phyloP scores from a whole-genome alignment of 2,329 filamentous ascomycete genomes.

The Aspergillus texensis region DNA sequence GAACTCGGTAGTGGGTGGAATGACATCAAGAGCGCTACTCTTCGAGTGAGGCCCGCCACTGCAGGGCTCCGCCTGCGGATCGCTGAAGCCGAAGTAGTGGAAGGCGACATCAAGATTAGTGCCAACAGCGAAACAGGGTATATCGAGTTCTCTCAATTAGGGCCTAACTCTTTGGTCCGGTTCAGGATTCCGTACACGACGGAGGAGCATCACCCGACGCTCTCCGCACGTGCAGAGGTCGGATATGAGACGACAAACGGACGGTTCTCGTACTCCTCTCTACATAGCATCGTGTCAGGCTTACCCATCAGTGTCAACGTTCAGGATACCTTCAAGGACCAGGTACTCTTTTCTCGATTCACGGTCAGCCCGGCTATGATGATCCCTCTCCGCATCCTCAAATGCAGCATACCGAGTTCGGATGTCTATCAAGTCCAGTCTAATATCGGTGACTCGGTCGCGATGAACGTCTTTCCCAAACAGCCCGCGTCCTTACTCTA shows the following conservation, averaged over 20 bases:
- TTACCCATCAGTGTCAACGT: conserved; percentile 93
- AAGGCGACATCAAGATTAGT: conserved; percentile 45
- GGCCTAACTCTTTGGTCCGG: conserved; percentile 33
- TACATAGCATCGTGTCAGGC: conserved; percentile 68
- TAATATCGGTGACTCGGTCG: conserved; percentile 45
- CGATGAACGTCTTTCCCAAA: conserved; percentile 71
- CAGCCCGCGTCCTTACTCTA: conserved; percentile 82
- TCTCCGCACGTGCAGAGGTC: conserved; percentile 76
- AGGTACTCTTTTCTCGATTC: conserved; percentile 82
- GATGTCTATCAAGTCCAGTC: conserved; percentile 62
- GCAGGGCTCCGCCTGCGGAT: conserved; percentile 62
- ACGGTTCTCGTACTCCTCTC: conserved; percentile 65
- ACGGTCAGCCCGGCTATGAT: conserved; percentile 80
- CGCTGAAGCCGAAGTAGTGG: conserved; percentile 50
- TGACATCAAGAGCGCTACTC: conserved; percentile 51
- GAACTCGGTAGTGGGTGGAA: conserved; percentile 76
- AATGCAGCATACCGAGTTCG: conserved; percentile 70
- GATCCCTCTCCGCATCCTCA: conserved; percentile 73
- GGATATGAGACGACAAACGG: conserved; percentile 70
- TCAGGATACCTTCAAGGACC: conserved; percentile 89
- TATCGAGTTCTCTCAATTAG: conserved; percentile 45
- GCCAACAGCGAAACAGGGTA: conserved; percentile 49
- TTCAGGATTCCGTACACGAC: conserved; percentile 78
- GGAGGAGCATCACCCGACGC: conserved; percentile 72
- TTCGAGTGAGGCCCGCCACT: conserved; percentile 61